Percentiles rank a stretch among this genome's conserved stretches.
phyloP scores from a whole-genome alignment of 2,329 filamentous ascomycete species.

The Ophiostoma montium region DNA sequence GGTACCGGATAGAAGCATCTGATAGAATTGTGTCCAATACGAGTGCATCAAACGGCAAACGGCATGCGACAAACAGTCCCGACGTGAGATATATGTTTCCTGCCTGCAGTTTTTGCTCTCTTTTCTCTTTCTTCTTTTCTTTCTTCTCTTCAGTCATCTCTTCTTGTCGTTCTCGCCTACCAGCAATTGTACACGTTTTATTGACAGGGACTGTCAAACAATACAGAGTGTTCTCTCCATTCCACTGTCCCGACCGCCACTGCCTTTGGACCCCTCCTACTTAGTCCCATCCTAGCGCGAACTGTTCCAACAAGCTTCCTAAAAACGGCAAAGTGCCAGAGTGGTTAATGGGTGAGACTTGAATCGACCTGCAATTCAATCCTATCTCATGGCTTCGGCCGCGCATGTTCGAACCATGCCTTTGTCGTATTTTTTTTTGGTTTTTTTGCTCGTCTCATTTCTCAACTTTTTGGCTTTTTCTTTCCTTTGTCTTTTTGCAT shows the following conservation, averaged over 20 bases:
- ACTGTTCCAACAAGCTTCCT: neutral
- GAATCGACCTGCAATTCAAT: slow-evolving; percentile 9
- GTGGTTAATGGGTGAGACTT: slow-evolving; percentile 16
- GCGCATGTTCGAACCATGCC: slow-evolving; percentile 15
- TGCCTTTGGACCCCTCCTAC: too few relatives aligned
- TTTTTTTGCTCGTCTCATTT: neutral
- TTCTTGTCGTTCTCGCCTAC: neutral
- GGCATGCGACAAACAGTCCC: neutral
- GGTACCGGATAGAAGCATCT: too few relatives aligned
- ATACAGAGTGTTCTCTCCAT: too few relatives aligned
- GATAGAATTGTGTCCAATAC: too few relatives aligned
- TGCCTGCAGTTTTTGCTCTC: neutral
- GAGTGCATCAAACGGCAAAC: neutral
- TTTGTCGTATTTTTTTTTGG: slow-evolving; percentile 12
- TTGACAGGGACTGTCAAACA: too few relatives aligned
- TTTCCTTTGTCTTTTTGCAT: too few relatives aligned
- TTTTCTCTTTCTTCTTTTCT: too few relatives aligned
- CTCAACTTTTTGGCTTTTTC: neutral
- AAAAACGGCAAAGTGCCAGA: slow-evolving; percentile 14
- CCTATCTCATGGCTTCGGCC: slow-evolving; percentile 15
- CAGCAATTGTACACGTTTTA: neutral
- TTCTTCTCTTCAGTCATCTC: neutral
- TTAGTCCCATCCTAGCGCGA: neutral
- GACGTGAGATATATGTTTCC: too few relatives aligned
- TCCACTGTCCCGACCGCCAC: too few relatives aligned